These are phyloP conservation scores for Zychaea mexicana DNA, from an alignment of 371 early-diverging fungal species.

Conservation along the genomic window DNA sequence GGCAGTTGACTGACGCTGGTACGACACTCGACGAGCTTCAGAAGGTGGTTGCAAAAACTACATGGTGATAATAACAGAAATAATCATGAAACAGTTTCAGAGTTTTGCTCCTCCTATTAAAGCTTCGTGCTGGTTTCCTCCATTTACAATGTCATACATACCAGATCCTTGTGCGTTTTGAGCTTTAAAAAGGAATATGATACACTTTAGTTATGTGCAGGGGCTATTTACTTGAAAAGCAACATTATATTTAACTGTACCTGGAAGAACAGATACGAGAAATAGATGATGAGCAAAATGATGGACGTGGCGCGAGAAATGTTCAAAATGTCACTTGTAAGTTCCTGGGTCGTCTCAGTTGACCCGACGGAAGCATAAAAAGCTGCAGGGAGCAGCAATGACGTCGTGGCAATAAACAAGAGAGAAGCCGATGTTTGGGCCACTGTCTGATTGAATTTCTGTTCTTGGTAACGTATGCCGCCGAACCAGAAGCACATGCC, in stretches of 20 bases:
- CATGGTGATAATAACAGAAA: not conserved
- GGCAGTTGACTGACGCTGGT: conserved; percentile 11
- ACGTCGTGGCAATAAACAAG: conserved; percentile 73
- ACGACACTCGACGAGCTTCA: conserved; percentile 17
- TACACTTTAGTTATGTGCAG: too few species aligned
- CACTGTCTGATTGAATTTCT: conserved; percentile 76
- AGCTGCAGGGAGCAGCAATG: conserved; percentile 80
- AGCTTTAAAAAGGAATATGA: conserved; percentile 34
- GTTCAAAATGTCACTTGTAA: conserved; percentile 48
- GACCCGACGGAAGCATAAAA: conserved; percentile 56
- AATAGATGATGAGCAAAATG: conserved; percentile 74
- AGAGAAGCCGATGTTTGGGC: conserved; percentile 83
- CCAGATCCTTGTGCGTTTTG: conserved; percentile 68
- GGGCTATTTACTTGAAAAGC: not conserved
- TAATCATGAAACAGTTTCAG: too few species aligned
- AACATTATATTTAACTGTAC: conserved; percentile 24
- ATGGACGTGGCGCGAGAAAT: conserved; percentile 76
- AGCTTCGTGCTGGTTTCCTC: too few species aligned
- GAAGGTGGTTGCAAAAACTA: conserved; percentile 27
- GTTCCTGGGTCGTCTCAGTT: conserved; percentile 19
- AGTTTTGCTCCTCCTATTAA: too few species aligned
- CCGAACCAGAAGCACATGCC: conserved; percentile 85
- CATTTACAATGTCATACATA: too few species aligned
- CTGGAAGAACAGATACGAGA: conserved; percentile 78
- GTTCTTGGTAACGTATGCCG: conserved; percentile 67